Conservation (phyloP, 1,284 basidiomycete genomes). For the Cronartium ribicola region DNA sequence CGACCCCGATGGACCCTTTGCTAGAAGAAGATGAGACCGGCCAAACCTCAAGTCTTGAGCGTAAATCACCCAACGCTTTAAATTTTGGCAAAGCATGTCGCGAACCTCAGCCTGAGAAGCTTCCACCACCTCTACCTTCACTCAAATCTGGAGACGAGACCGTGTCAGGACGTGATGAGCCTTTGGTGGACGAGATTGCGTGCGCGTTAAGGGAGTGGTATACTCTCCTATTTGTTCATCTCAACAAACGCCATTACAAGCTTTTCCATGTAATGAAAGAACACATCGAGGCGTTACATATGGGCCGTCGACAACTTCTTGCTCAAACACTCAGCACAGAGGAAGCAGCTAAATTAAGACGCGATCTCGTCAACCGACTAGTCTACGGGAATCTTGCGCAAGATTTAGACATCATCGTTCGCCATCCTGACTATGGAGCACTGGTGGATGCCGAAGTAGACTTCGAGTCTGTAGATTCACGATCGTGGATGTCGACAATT, state of each 20-base stretch:
- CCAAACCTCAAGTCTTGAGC: background rate
- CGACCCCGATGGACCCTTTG: slow-evolving; percentile 60
- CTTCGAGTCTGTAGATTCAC: slow-evolving; percentile 56
- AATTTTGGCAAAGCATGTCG: background rate
- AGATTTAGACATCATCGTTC: slow-evolving; percentile 87
- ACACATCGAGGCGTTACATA: slow-evolving; percentile 85
- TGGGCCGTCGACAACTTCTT: slow-evolving; percentile 80
- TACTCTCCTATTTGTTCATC: slow-evolving; percentile 71
- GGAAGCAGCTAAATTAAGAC: slow-evolving; percentile 74
- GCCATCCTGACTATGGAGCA: slow-evolving; percentile 84
- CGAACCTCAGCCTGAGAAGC: slow-evolving; percentile 57
- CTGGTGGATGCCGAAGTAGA: slow-evolving; percentile 69
- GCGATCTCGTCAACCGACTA: slow-evolving; percentile 80
- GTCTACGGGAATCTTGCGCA: slow-evolving; percentile 88
- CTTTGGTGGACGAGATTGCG: slow-evolving; percentile 93
- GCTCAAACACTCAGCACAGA: slow-evolving; percentile 79
- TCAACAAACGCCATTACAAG: slow-evolving; percentile 79
- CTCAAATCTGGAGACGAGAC: slow-evolving; percentile 91
- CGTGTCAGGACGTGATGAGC: slow-evolving; percentile 70
- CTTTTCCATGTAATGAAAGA: slow-evolving; percentile 80
- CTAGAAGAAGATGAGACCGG: slow-evolving; percentile 65
- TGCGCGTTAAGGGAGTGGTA: slow-evolving; percentile 76
- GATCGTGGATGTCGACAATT: slow-evolving; percentile 57
- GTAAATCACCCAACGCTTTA: background rate
- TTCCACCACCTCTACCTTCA: slow-evolving; percentile 82